phyloP scores from a whole-genome alignment of 2,329 filamentous ascomycete genomes.

The Myriosclerotinia curreyana region DNA sequence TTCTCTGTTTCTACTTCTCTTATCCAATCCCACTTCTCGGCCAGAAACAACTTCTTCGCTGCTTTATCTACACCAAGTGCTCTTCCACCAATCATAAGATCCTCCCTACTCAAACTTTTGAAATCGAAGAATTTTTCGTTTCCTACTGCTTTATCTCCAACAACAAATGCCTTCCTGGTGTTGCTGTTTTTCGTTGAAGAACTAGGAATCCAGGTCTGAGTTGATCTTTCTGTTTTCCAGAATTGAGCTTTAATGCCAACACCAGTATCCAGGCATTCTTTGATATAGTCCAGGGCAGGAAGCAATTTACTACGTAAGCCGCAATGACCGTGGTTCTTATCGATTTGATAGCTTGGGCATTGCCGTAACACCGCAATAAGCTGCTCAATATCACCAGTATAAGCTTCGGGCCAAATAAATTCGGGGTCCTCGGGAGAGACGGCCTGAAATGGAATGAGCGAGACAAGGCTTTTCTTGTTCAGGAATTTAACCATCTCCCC shows the following conservation, averaged over 20 bases:
- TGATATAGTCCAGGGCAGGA: constrained; percentile 63
- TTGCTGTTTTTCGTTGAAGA: neutral
- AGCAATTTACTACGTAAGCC: constrained; percentile 64
- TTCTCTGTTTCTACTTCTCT: constrained; percentile 23
- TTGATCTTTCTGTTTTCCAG: constrained; percentile 31
- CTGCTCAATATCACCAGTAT: constrained; percentile 58
- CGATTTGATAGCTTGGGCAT: constrained; percentile 69
- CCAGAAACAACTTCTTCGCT: constrained; percentile 54
- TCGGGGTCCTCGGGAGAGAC: constrained; percentile 42
- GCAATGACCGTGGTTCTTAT: constrained; percentile 70
- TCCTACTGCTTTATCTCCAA: constrained; percentile 29
- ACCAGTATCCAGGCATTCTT: constrained; percentile 49
- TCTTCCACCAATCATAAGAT: constrained; percentile 50
- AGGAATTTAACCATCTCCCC: constrained; percentile 76
- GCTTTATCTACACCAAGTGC: constrained; percentile 51
- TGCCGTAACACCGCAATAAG: constrained; percentile 61
- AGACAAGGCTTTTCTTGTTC: constrained; percentile 56
- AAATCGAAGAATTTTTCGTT: constrained; percentile 38
- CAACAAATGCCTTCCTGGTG: constrained; percentile 29
- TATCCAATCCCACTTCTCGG: constrained; percentile 58
- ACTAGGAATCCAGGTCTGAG: constrained; percentile 32
- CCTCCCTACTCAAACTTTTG: constrained; percentile 48
- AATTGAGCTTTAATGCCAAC: constrained; percentile 32
- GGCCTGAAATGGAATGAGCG: constrained; percentile 55
- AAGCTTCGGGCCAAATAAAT: constrained; percentile 41